Evolutionary conservation across 2,329 filamentous ascomycete species (phyloP).

Genomic region (Daldinia eschscholtzii): DNA sequence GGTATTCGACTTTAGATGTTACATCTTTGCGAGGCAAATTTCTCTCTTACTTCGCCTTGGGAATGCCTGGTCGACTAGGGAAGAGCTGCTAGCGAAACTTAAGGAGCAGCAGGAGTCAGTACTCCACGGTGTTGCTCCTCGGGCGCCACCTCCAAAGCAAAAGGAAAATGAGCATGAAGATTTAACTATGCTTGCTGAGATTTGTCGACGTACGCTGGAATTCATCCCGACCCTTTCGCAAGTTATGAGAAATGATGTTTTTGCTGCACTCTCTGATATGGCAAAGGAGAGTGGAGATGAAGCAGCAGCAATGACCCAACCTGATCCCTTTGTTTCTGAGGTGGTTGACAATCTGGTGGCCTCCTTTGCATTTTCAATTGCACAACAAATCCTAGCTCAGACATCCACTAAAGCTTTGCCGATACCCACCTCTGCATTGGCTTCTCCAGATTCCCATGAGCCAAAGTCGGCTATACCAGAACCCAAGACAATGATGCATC

Average conservation of each 20-base stretch:
- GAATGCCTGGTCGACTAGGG: slow-evolving; percentile 75
- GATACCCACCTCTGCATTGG: slow-evolving; percentile 71
- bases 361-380: slow-evolving; percentile 82
- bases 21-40: slow-evolving; percentile 92
- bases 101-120: slow-evolving; percentile 72
- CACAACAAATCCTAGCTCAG: slow-evolving; percentile 81
- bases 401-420: slow-evolving; percentile 77
- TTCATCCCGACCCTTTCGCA: slow-evolving; percentile 87
- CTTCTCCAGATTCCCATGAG: slow-evolving; percentile 63
- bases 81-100: slow-evolving; percentile 72
- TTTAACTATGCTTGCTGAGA: slow-evolving; percentile 82
- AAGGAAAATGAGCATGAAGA: slow-evolving; percentile 76
- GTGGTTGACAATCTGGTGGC: slow-evolving; percentile 80
- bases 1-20: slow-evolving; percentile 93
- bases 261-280: slow-evolving; percentile 67
- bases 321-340: slow-evolving; percentile 59
- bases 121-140: slow-evolving; percentile 68
- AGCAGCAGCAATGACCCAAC: slow-evolving; percentile 42
- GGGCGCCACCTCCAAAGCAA: slow-evolving; percentile 62
- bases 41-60: slow-evolving; percentile 84
- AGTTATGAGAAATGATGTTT: slow-evolving; percentile 82
- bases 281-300: slow-evolving; percentile 56
- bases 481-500: slow-evolving; percentile 78
- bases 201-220: slow-evolving; percentile 83
- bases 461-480: slow-evolving; percentile 74